phyloP scores from a whole-genome alignment of 805 yeast species.

The Tanozyma kutaoensis region DNA sequence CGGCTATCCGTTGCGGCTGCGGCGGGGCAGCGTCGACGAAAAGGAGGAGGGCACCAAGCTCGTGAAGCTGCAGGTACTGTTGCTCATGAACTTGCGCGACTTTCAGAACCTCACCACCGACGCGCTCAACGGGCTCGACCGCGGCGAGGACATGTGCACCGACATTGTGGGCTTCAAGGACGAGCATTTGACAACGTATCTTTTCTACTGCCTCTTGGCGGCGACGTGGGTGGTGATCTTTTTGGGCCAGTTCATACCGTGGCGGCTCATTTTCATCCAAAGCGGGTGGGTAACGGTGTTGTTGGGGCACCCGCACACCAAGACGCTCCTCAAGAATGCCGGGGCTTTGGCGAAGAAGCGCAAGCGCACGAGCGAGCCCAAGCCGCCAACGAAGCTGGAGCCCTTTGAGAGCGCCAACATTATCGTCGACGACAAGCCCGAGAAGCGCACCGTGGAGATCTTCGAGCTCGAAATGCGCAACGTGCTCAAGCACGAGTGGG shows the following conservation, averaged over 20 bases:
- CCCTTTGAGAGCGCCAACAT: constrained; percentile 12
- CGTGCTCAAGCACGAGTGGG: neutral
- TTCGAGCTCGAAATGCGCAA: neutral
- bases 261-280: constrained; percentile 44
- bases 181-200: constrained; percentile 49
- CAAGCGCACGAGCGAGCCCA: constrained; percentile 1
- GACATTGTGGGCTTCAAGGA: constrained; percentile 62
- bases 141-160: constrained; percentile 39
- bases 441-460: neutral
- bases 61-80: constrained; percentile 23
- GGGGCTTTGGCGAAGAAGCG: constrained; percentile 1
- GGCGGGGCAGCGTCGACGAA: constrained; percentile 1
- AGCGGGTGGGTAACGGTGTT: constrained; percentile 44
- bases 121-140: constrained; percentile 34
- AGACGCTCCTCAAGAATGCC: constrained; percentile 13
- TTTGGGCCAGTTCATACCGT: constrained; percentile 44
- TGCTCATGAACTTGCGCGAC: constrained; percentile 56
- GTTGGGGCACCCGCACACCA: constrained; percentile 46
- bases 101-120: constrained; percentile 53
- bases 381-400: too few relatives aligned
- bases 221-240: constrained; percentile 25
- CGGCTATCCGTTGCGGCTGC: constrained; percentile 1
- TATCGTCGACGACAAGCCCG: constrained; percentile 53
- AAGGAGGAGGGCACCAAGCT: constrained; percentile 7
- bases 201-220: constrained; percentile 26